A percentile compares a stretch with the other conserved stretches of the same genome.
phyloP scores from a whole-genome alignment of 2,329 filamentous ascomycete species.

The Podosphaera leucotricha region DNA sequence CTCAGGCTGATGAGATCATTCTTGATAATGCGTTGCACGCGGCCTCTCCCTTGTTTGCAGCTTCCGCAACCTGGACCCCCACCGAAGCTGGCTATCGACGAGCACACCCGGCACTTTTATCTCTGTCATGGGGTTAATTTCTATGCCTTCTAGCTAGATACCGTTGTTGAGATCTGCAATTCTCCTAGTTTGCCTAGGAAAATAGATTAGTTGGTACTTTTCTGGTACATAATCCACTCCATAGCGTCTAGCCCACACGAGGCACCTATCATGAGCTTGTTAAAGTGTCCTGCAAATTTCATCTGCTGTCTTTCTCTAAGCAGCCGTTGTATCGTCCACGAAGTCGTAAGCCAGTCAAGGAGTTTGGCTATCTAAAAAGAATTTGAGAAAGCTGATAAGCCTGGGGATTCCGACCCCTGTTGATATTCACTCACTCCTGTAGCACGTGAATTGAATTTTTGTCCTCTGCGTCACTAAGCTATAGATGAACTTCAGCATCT shows the following conservation, averaged over 20 bases:
- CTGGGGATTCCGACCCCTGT: not conserved
- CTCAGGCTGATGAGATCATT: not conserved
- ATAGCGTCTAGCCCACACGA: not conserved
- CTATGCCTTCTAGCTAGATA: not conserved
- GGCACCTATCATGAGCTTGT: not conserved
- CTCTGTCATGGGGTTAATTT: not conserved
- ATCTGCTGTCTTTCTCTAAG: not conserved
- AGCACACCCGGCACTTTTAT: not conserved
- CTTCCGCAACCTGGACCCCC: not conserved
- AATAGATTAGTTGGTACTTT: not conserved
- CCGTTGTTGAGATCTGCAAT: not conserved
- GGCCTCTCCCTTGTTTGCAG: not conserved
- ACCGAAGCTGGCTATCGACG: not conserved
- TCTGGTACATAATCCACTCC: not conserved
- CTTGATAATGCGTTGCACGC: not conserved
- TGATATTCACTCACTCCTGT: not conserved
- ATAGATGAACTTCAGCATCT: not conserved
- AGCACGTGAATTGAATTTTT: not conserved
- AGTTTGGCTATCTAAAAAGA: not conserved
- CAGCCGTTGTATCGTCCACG: not conserved
- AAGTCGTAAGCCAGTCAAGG: slow-evolving; percentile 1
- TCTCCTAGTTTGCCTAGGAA: not conserved
- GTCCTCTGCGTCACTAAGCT: not conserved
- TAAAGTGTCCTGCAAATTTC: not conserved
- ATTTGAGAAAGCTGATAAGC: not conserved